Percentiles rank a stretch among this genome's conserved stretches.
Evolutionary conservation across 2,329 filamentous ascomycete genomes (phyloP).

Genomic region (Penicillium rolfsii): DNA sequence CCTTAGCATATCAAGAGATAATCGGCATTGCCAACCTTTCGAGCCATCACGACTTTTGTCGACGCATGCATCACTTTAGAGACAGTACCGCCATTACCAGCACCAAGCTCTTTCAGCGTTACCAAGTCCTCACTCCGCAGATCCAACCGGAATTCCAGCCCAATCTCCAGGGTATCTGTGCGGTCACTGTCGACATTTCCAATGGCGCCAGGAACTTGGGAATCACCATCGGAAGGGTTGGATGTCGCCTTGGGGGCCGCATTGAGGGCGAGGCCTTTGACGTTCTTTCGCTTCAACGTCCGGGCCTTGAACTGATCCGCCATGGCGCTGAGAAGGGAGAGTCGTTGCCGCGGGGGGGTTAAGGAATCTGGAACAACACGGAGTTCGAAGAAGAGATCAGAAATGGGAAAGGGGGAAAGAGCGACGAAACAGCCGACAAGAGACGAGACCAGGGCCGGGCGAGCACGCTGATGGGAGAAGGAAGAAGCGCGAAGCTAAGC

Average conservation of each 20-base stretch:
- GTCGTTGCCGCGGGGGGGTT: background rate
- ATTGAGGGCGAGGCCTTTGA: conserved; percentile 90
- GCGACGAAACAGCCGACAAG: conserved; percentile 9
- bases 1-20: background rate
- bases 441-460: conserved; percentile 12
- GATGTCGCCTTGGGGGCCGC: conserved; percentile 71
- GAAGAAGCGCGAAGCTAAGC: conserved; percentile 28
- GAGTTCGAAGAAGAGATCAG: conserved; percentile 5
- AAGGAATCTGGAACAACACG: conserved; percentile 8
- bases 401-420: conserved; percentile 4
- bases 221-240: conserved; percentile 72
- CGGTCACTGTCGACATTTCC: conserved; percentile 63
- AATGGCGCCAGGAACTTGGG: conserved; percentile 62
- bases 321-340: conserved; percentile 45
- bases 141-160: conserved; percentile 94
- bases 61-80: conserved; percentile 96
- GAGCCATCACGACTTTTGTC: conserved; percentile 94
- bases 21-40: conserved; percentile 70
- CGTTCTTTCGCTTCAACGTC: conserved; percentile 98
- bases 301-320: conserved; percentile 65
- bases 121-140: conserved; percentile 89
- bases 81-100: conserved; percentile 95
- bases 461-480: conserved; percentile 23
- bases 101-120: conserved; percentile 89
- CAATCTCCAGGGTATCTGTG: conserved; percentile 83